Base-by-base conservation (phyloP, 2,329 filamentous ascomycete species). In the Alternaria sp. region DNA sequence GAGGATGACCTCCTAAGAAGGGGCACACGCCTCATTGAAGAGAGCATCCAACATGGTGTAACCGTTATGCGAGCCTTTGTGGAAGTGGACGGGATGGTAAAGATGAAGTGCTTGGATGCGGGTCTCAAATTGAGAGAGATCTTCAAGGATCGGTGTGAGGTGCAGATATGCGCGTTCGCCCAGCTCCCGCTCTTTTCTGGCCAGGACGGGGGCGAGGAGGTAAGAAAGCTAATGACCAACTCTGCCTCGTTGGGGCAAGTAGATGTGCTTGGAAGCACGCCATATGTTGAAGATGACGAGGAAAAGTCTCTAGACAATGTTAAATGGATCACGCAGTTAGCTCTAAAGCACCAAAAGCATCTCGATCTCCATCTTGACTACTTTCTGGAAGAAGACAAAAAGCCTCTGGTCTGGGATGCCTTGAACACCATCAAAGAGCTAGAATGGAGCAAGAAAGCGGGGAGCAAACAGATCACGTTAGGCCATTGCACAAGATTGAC, bases 291-390 rank as follows among this genome's bases (percentile, higher is more conserved):
- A 74, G 72, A 79, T 5, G 81, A 81, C 26, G 69, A 79, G 20
- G 74, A 78, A 9, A 82, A 81, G 7, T 82, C 84, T 60, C 79
- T 83, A 53, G 71, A 74, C 49, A 92, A 91, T 68, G 85, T 91
- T 18, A 79, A 84, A 18, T 92, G 87, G 86, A 86, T 89, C 16
- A 79, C 90, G 39, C 78, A 81, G 2, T 80, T 82, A 24, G 87
- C 88, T 2, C 71, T 88, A 38, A 62, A 78, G 22, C 71, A 82
- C 39, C 70, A 75, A 2, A 81, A 88, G 51, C 86, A 90, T 71
- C 76, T 92, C 5, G 90, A 92, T 68, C 87, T 92, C 46, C 90
- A 92, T 71, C 81, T 92, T 6, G 90, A 92, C 74, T 92, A 92
- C 73, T 88, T 88, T 57, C 79, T 92, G 3, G 83, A 88, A 52